Evolutionary conservation across 1,284 basidiomycete species (phyloP).

Genomic region (Porodaedalea pini): DNA sequence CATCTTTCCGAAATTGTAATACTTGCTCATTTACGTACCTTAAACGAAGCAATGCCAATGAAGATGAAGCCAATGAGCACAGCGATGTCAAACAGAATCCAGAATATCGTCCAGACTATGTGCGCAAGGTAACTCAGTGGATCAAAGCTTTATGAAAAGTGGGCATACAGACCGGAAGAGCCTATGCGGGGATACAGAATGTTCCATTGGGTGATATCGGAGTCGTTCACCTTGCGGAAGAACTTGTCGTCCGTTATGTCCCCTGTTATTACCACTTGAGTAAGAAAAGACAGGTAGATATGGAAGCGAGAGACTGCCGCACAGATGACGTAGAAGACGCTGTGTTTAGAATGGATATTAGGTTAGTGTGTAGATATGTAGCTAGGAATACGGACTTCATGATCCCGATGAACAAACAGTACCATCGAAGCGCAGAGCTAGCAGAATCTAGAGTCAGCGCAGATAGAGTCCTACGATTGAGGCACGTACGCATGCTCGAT

Average conservation of each 20-base stretch:
- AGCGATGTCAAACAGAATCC: slow-evolving; percentile 69
- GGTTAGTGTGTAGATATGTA: slow-evolving; percentile 9
- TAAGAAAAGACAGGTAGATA: neutral
- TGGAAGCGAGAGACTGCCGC: slow-evolving; percentile 7
- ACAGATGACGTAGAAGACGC: slow-evolving; percentile 77
- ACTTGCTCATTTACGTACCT: slow-evolving; percentile 37
- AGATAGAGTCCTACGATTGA: slow-evolving; percentile 7
- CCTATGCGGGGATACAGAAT: slow-evolving; percentile 63
- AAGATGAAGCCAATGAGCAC: slow-evolving; percentile 67
- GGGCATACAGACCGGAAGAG: slow-evolving; percentile 52
- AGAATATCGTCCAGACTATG: slow-evolving; percentile 69
- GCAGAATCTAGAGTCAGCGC: slow-evolving; percentile 1
- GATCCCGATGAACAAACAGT: slow-evolving; percentile 75
- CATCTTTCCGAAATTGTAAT: slow-evolving; percentile 12
- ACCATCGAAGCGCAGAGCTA: slow-evolving; percentile 70
- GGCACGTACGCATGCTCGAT: slow-evolving; percentile 69
- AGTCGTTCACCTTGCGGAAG: slow-evolving; percentile 82
- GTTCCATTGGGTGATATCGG: slow-evolving; percentile 75
- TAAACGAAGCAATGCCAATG: slow-evolving; percentile 72
- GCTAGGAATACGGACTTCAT: slow-evolving; percentile 62
- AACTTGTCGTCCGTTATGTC: slow-evolving; percentile 82
- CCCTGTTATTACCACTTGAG: slow-evolving; percentile 44
- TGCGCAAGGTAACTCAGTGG: neutral
- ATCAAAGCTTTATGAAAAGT: neutral
- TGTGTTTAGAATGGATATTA: slow-evolving; percentile 29